Evolutionary conservation across 2,329 filamentous ascomycete species (phyloP).

Genomic region (Neonectria coccinea): DNA sequence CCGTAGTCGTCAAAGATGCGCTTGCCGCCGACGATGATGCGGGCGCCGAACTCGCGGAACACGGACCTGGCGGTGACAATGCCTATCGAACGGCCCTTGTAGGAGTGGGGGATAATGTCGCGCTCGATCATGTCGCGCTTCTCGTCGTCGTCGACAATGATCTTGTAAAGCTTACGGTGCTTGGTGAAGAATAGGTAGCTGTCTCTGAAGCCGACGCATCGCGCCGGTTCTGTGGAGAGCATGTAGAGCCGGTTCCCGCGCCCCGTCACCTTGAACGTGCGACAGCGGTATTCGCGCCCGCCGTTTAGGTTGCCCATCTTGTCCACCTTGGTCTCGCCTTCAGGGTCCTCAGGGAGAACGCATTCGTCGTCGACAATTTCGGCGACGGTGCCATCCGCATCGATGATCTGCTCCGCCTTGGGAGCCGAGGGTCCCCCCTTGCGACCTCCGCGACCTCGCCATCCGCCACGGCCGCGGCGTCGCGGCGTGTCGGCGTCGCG

Average conservation of each 20-base stretch:
- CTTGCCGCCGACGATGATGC: conserved; percentile 92
- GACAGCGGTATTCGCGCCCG: conserved; percentile 91
- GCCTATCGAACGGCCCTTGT: conserved; percentile 97
- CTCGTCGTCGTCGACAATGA: conserved; percentile 97
- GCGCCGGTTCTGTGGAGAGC: conserved; percentile 96
- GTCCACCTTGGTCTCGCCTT: conserved; percentile 94
- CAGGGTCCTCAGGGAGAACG: conserved; percentile 84
- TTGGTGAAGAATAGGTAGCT: conserved; percentile 99
- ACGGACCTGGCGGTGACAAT: conserved; percentile 97
- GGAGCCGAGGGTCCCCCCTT: conserved; percentile 79
- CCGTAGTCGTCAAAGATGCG: conserved; percentile 92
- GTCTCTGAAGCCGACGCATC: conserved; percentile 96
- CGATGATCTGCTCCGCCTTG: conserved; percentile 84
- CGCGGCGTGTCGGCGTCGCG: conserved; percentile 70
- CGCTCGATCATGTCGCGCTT: conserved; percentile 96
- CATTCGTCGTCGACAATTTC: conserved; percentile 94
- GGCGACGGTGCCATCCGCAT: conserved; percentile 93
- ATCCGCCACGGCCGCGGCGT: conserved; percentile 75
- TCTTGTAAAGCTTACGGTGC: conserved; percentile 95
- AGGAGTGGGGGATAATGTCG: conserved; percentile 95
- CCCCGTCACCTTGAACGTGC: conserved; percentile 90
- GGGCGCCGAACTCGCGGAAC: conserved; percentile 94
- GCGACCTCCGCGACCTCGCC: conserved; percentile 74
- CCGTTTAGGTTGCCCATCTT: conserved; percentile 85
- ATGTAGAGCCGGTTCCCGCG: conserved; percentile 92